A percentile compares a stretch with the other conserved stretches of the same genome.
These are phyloP conservation scores for Dendrobium officinale DNA, from an alignment of 106 monocot species.

Conservation along the genomic window DNA sequence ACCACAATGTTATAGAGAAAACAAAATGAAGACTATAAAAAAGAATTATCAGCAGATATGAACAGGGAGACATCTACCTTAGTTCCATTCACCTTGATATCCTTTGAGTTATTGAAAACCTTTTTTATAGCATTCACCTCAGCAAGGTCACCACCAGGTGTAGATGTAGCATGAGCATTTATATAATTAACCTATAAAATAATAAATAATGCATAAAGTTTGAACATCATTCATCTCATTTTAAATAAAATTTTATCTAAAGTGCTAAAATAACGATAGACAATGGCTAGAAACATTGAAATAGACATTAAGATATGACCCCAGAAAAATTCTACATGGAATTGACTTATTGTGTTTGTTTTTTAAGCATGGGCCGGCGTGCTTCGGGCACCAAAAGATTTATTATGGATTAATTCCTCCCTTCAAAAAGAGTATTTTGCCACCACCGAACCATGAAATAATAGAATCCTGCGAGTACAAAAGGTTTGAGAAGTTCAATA, in stretches of 20 bases:
- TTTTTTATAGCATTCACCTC: conserved; percentile 94
- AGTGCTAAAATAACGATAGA: background rate
- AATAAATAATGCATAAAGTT: background rate
- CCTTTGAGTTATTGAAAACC: conserved; percentile 79
- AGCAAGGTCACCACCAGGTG: conserved; percentile 94
- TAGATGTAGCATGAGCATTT: conserved; percentile 99
- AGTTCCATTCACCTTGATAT: conserved; percentile 89
- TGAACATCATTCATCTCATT: background rate
- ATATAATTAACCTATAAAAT: conserved; percentile 85
- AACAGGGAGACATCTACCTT: conserved; percentile 38
- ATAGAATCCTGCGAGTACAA: too few species aligned
- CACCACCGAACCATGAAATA: too few species aligned
- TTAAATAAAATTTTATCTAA: background rate
- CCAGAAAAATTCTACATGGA: background rate
- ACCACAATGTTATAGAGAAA: background rate
- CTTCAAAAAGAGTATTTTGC: too few species aligned
- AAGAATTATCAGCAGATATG: background rate
- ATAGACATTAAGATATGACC: background rate
- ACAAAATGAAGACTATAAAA: background rate
- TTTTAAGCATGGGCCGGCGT: background rate
- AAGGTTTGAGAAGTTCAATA: too few species aligned
- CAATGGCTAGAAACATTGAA: background rate
- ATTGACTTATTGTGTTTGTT: background rate
- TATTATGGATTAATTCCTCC: too few species aligned
- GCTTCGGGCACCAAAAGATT: background rate